Conservation (phyloP, 257 asterid species). For the Lycium ferocissimum region DNA sequence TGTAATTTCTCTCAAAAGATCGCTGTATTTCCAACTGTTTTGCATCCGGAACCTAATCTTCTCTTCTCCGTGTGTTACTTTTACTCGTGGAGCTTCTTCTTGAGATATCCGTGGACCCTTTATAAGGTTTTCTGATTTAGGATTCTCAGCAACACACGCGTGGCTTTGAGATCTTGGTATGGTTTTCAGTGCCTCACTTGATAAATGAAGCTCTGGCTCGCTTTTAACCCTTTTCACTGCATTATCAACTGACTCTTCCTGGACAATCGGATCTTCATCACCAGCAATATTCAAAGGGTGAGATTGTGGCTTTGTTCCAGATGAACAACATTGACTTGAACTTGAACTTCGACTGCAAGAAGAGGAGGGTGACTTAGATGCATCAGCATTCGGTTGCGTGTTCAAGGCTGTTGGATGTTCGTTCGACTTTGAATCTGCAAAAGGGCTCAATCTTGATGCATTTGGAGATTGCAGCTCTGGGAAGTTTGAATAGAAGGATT, state of each 20-base stretch:
- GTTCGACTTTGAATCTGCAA: constrained; percentile 44
- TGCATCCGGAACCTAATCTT: constrained; percentile 77
- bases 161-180: constrained; percentile 65
- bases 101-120: constrained; percentile 32
- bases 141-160: constrained; percentile 45
- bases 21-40: constrained; percentile 61
- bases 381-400: constrained; percentile 42
- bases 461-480: constrained; percentile 75
- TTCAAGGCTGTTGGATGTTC: constrained; percentile 41
- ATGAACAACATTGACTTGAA: constrained; percentile 73
- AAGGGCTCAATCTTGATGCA: constrained; percentile 50
- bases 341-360: constrained; percentile 73
- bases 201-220: constrained; percentile 59
- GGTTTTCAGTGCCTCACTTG: constrained; percentile 50
- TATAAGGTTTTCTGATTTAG: constrained; percentile 35
- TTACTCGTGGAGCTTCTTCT: constrained; percentile 58
- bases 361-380: constrained; percentile 68
- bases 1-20: constrained; percentile 61
- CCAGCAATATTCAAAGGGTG: constrained; percentile 28
- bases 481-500: constrained; percentile 78
- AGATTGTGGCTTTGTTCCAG: constrained; percentile 52
- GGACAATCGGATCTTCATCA: constrained; percentile 35
- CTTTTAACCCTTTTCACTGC: constrained; percentile 59
- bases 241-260: constrained; percentile 45
- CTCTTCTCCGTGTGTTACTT: constrained; percentile 81